phyloP scores from a whole-genome alignment of 805 yeast species.

The Babjeviella inositovora region DNA sequence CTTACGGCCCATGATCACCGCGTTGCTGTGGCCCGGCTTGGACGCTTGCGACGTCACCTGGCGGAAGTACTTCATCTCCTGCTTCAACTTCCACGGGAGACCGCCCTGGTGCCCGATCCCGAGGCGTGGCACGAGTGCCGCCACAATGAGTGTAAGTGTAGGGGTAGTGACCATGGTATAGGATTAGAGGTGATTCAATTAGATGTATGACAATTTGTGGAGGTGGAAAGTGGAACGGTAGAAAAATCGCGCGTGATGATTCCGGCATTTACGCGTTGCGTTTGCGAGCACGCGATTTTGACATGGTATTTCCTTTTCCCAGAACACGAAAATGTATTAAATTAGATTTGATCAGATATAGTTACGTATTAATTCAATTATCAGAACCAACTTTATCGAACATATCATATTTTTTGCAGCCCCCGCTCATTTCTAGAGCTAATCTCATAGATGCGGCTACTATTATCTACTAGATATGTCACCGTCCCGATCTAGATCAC shows the following conservation, averaged over 20 bases:
- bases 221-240: not conserved
- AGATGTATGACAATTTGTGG: not conserved
- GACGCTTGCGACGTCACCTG: constrained; percentile 41
- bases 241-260: not conserved
- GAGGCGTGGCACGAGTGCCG: constrained; percentile 62
- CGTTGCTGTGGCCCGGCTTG: constrained; percentile 28
- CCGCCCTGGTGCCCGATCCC: constrained; percentile 79
- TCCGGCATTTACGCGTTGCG: not conserved
- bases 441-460: too few relatives aligned
- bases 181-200: not conserved
- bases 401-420: too few relatives aligned
- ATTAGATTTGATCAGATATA: too few relatives aligned
- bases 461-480: too few relatives aligned
- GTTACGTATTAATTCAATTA: too few relatives aligned
- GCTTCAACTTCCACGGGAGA: constrained; percentile 76
- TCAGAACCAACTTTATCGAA: too few relatives aligned
- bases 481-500: too few relatives aligned
- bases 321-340: too few relatives aligned
- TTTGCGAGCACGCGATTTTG: too few relatives aligned
- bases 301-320: too few relatives aligned
- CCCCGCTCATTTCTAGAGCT: too few relatives aligned
- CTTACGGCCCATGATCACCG: constrained; percentile 89
- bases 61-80: constrained; percentile 78
- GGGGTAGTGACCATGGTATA: not conserved
- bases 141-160: constrained; percentile 56